Percentiles rank a stretch among this genome's conserved stretches.
phyloP scores from a whole-genome alignment of 2,329 filamentous ascomycete genomes.

The Arachnopeziza araneosa region DNA sequence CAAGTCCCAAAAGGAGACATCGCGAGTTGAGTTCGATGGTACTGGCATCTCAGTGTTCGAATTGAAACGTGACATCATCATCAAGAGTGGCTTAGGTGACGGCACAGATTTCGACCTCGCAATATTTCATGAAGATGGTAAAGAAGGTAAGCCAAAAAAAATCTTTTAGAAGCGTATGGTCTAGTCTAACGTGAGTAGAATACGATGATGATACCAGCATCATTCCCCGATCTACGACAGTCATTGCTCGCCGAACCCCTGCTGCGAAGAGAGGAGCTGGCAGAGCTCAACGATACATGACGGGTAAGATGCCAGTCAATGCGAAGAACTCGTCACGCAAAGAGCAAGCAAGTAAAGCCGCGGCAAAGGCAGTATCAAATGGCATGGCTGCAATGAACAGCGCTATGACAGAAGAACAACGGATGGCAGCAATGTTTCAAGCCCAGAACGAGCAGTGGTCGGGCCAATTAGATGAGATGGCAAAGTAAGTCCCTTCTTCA shows the following conservation, averaged over 20 bases:
- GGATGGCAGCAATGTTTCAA: conserved; percentile 86
- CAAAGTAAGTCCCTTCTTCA: conserved; percentile 53
- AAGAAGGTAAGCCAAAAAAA: conserved; percentile 64
- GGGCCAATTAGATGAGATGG: conserved; percentile 88
- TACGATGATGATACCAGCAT: conserved; percentile 98
- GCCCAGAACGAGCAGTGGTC: conserved; percentile 89
- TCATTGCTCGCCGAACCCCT: conserved; percentile 82
- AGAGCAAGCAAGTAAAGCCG: conserved; percentile 55
- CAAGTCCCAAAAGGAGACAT: conserved; percentile 96
- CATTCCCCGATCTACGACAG: conserved; percentile 89
- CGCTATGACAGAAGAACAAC: conserved; percentile 88
- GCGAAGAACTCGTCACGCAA: conserved; percentile 74
- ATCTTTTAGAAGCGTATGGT: neutral
- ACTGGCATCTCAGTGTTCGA: conserved; percentile 98
- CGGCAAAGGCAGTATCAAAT: conserved; percentile 50
- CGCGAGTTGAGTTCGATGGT: conserved; percentile 92
- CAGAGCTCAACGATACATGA: conserved; percentile 88
- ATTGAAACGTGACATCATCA: conserved; percentile 97
- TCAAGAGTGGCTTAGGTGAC: conserved; percentile 86
- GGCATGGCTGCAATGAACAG: conserved; percentile 62
- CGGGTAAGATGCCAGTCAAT: conserved; percentile 87
- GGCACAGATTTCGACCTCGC: conserved; percentile 94
- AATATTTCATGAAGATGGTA: conserved; percentile 88
- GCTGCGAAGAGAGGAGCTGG: conserved; percentile 81
- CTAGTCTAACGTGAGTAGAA: conserved; percentile 49